phyloP scores from a whole-genome alignment of 805 yeast genomes.

The Yamadazyma philogaea region DNA sequence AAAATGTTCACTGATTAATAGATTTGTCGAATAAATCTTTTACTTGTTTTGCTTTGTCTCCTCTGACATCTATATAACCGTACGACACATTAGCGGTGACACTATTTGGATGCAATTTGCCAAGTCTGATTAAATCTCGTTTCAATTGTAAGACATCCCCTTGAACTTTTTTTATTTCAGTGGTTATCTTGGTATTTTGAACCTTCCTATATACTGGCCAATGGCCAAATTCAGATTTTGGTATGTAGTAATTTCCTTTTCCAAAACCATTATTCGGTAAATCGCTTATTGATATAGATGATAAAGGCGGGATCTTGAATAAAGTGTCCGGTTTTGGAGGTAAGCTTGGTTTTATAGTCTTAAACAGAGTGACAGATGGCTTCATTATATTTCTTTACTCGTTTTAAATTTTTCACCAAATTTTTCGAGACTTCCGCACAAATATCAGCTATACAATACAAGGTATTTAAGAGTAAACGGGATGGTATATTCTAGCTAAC shows the following conservation, averaged over 20 bases:
- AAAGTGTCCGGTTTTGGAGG: constrained; percentile 14
- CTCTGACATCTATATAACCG: constrained; percentile 40
- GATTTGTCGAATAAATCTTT: constrained; percentile 25
- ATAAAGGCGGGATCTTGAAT: constrained; percentile 29
- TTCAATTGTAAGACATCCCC: constrained; percentile 69
- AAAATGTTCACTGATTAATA: not conserved
- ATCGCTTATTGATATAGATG: constrained; percentile 21
- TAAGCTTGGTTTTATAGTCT: constrained; percentile 22
- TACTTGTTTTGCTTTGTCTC: constrained; percentile 33
- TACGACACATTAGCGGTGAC: constrained; percentile 31
- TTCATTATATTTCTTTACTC: constrained; percentile 22
- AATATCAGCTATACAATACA: constrained; percentile 1
- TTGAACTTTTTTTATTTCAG: constrained; percentile 67
- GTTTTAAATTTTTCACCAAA: constrained; percentile 1
- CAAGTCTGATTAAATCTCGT: constrained; percentile 58
- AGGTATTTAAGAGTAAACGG: not conserved
- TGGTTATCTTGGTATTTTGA: constrained; percentile 62
- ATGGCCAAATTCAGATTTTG: constrained; percentile 59
- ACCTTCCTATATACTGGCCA: constrained; percentile 78
- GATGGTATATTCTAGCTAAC: not conserved
- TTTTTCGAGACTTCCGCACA: constrained; percentile 1
- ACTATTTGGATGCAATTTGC: constrained; percentile 41
- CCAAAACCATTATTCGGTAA: constrained; percentile 36
- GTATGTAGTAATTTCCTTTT: constrained; percentile 36
- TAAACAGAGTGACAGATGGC: constrained; percentile 20